Evolutionary conservation across 2,329 filamentous ascomycete genomes (phyloP), one percentile per base, ranked within the genome.

Genomic region (Elsinoe fawcettii): DNA sequence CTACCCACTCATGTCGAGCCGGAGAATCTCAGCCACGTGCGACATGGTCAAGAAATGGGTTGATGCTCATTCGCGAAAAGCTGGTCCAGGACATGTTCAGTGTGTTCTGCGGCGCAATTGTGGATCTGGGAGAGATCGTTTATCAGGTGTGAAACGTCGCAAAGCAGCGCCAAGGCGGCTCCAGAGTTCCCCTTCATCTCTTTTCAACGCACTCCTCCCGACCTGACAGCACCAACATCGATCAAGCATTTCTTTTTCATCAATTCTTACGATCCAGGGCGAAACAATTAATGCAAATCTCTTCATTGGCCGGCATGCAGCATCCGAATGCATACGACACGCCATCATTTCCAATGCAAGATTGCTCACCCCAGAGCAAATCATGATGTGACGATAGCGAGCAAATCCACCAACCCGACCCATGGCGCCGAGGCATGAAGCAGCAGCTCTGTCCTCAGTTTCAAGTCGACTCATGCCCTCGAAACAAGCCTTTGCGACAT

Each of bases 11-110:
- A 16, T 8, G 18, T 37, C 16, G 12, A 8, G 32, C 49, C 49
- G 49, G 49, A 53, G 49, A 53, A 53, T 37, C 49, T 53, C 49
- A 53, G 49, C 49, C 49, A 53, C 32, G 49, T 53, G 49, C 49
- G 49, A 53, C 32, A 37, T 36, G 7, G 49, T 22, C 22, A 18
- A 11, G 32, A n/a, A 53, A 22, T 53, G 32, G 16, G 22, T 5
- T 14, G 49, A 5, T 3, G 18, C 14, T 53, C 34, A 53, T 53
- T 53, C 49, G 49, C 49, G 49, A 32, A 53, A 53, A 39, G 49
- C 5, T 25, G 12, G 20, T n/a, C n/a, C 20, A 30, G 30, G 46
- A 34, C n/a, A 34, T 51, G 25, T 22, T 25, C 34, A 25, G 27
- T 49, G 46, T 9, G 27, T 32, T 51, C 25, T 51, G 46, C 27